These are phyloP conservation scores for Mycena rosella DNA, from an alignment of 768 basidiomycete species.

Conservation along the genomic window DNA sequence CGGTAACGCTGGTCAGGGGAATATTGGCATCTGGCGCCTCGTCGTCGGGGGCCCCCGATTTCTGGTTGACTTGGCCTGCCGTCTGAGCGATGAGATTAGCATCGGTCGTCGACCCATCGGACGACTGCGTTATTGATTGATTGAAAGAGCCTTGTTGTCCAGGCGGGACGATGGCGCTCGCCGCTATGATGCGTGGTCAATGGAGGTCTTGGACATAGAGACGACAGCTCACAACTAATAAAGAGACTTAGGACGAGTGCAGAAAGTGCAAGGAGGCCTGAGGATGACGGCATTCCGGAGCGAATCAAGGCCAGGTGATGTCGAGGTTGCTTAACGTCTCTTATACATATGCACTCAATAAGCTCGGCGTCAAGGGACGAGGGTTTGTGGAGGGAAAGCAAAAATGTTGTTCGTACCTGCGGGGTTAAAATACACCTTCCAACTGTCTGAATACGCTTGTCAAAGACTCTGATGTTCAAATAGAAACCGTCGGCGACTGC, in stretches of 20 bases:
- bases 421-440: not conserved
- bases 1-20: slow-evolving; percentile 49
- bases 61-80: slow-evolving; percentile 21
- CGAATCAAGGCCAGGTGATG: slow-evolving; percentile 1
- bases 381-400: slow-evolving; percentile 7
- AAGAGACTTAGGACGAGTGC: slow-evolving; percentile 7
- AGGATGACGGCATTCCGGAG: not conserved
- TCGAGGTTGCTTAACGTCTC: slow-evolving; percentile 2
- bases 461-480: slow-evolving; percentile 3
- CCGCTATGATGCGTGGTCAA: not conserved
- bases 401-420: not conserved
- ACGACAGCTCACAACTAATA: not conserved
- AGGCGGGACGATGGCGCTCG: slow-evolving; percentile 1
- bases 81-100: slow-evolving; percentile 13
- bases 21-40: slow-evolving; percentile 23
- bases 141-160: slow-evolving; percentile 2
- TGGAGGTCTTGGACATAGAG: not conserved
- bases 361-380: slow-evolving; percentile 1
- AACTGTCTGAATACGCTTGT: slow-evolving; percentile 2
- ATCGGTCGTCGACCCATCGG: slow-evolving; percentile 23
- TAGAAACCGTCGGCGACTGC: not conserved
- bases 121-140: not conserved
- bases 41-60: slow-evolving; percentile 18
- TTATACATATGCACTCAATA: not conserved
- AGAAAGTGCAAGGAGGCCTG: slow-evolving; percentile 4